Base-by-base conservation (phyloP, 164 flowering plant genomes). In the Aristolochia contorta region DNA sequence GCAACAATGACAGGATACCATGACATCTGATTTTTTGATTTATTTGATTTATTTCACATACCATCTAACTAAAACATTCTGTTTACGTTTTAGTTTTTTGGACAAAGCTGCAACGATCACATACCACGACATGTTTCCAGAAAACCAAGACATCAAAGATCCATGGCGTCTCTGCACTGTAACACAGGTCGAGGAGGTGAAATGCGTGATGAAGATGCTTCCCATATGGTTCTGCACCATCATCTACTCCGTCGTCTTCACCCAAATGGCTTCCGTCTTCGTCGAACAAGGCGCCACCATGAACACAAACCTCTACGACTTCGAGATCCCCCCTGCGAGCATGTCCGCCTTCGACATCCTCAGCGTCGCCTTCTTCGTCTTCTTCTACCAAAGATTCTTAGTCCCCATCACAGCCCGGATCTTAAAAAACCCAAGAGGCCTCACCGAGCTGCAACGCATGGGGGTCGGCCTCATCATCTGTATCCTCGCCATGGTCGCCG, bases 51-150 rank as follows among this genome's bases (percentile, higher is more conserved):
- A n/a, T n/a, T n/a, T n/a, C n/a, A n/a, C n/a, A n/a, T n/a, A n/a
- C n/a, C n/a, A n/a, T n/a, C n/a, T n/a, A n/a, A n/a, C n/a, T n/a
- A n/a, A n/a, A n/a, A n/a, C n/a, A n/a, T n/a, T n/a, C n/a, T n/a
- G n/a, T n/a, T n/a, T n/a, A n/a, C n/a, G n/a, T n/a, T 27, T 20
- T 63, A 87, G 94, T 72, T 81, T 74, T 61, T 64, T 91, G 62
- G 97, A 91, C 78, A 86, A 84, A 74, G 97, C 97, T n/a, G 97
- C 93, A 57, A 80, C 83, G 6, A 21, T 84, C 12, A 82, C 78
- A 56, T 16, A 14, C 30, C 22, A 56, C 32, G 59, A 56, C 24
- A 7, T 12, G 16, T 8, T 56, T 22, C 13, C 19, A 32, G 20
- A 25, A 56, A 33, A 6, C 43, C 59, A 33, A 16, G 25, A 15